These are phyloP conservation scores for Monascus purpureus DNA, from an alignment of 495 filamentous ascomycete species.

Conservation along the genomic window DNA sequence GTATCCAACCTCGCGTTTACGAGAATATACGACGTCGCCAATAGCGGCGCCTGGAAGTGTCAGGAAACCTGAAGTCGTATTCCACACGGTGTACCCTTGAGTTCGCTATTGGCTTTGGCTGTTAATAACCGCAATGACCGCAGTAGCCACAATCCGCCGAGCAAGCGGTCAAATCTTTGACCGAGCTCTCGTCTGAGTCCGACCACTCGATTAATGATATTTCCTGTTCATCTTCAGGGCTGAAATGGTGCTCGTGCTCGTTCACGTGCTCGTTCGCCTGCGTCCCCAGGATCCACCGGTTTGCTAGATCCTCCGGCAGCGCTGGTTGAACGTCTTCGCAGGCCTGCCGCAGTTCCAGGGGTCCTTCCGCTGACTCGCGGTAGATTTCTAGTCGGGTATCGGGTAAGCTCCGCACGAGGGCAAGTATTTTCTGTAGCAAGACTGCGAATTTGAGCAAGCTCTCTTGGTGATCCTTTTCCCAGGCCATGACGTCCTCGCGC, in stretches of 20 bases:
- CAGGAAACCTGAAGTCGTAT: too few relatives aligned
- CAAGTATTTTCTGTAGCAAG: conserved; percentile 33
- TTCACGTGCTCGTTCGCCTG: not conserved
- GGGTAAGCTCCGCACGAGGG: conserved; percentile 15
- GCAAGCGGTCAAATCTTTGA: conserved; percentile 28
- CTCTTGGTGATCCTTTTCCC: conserved; percentile 34
- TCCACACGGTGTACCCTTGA: too few relatives aligned
- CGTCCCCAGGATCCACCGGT: not conserved
- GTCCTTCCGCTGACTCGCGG: conserved; percentile 10
- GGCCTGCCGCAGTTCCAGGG: conserved; percentile 31
- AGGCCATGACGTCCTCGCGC: conserved; percentile 28
- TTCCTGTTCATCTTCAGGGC: not conserved
- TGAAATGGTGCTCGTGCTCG: not conserved
- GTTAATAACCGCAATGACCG: conserved; percentile 19
- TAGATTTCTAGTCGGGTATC: conserved; percentile 31
- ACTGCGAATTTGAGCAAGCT: conserved; percentile 22
- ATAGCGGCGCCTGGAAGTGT: too few relatives aligned
- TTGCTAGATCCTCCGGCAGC: not conserved
- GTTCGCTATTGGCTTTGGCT: too few relatives aligned
- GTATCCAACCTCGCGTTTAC: too few relatives aligned
- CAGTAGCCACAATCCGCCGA: conserved; percentile 26
- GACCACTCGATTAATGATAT: conserved; percentile 2
- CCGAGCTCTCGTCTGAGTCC: conserved; percentile 11
- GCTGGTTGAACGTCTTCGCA: conserved; percentile 4
- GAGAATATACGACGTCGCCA: too few relatives aligned